Evolutionary conservation across 116 monocot species (phyloP).

Genomic region (Zostera marina): DNA sequence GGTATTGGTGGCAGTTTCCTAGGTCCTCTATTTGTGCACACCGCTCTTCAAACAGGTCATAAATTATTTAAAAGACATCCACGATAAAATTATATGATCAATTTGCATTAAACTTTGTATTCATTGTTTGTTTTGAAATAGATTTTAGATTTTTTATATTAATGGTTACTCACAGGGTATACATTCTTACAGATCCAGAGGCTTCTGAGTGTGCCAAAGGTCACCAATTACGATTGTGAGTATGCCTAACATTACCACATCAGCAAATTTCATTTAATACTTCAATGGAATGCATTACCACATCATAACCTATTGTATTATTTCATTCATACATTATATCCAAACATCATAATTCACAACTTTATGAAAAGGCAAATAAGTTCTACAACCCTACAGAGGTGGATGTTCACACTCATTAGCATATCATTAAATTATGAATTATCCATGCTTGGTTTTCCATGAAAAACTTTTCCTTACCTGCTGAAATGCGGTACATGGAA

Average conservation of each 20-base stretch:
- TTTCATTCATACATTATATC: too few relatives aligned
- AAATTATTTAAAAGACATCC: background rate
- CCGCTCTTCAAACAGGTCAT: constrained; percentile 89
- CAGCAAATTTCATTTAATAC: too few relatives aligned
- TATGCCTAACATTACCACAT: background rate
- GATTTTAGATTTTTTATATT: background rate
- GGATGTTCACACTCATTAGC: background rate
- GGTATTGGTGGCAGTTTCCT: constrained; percentile 99
- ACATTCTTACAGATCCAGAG: constrained; percentile 50
- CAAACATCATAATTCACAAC: background rate
- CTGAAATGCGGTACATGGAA: background rate
- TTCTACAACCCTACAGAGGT: too few relatives aligned
- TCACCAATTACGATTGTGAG: constrained; percentile 84
- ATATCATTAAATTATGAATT: background rate
- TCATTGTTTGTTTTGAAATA: too few relatives aligned
- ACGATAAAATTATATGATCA: background rate
- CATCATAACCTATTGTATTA: too few relatives aligned
- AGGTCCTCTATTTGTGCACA: constrained; percentile 90
- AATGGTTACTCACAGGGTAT: background rate
- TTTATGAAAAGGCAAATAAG: background rate
- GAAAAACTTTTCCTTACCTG: too few relatives aligned
- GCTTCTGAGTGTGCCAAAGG: constrained; percentile 77
- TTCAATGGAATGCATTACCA: too few relatives aligned
- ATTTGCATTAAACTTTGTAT: too few relatives aligned
- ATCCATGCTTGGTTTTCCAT: too few relatives aligned